Evolutionary conservation across 2,329 filamentous ascomycete genomes (phyloP).

Genomic region (Dichotomopilus funicola): DNA sequence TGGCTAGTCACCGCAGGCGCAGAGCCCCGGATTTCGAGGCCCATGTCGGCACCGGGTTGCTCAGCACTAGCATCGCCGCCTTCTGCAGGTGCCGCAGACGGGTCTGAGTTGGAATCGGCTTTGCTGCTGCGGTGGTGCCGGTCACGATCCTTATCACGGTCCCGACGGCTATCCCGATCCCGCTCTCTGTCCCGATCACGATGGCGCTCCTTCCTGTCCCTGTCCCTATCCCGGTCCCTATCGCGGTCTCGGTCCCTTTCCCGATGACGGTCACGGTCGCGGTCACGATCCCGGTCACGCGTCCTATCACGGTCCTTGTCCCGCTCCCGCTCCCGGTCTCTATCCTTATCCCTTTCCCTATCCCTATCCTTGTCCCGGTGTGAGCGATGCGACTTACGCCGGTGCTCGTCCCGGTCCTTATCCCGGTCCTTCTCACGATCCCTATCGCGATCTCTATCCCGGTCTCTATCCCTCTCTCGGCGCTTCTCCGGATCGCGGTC

Average conservation of each 20-base stretch:
- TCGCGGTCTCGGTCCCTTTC: conserved; percentile 34
- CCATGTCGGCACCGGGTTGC: conserved; percentile 3
- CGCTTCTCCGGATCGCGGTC: conserved; percentile 37
- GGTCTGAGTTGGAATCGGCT: too few species aligned
- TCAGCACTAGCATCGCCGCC: too few species aligned
- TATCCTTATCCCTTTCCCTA: conserved; percentile 27
- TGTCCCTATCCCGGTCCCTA: conserved; percentile 33
- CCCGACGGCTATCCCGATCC: conserved; percentile 2
- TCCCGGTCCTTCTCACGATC: conserved; percentile 19
- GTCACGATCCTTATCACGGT: conserved; percentile 29
- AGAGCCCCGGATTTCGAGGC: conserved; percentile 35
- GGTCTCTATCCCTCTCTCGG: conserved; percentile 36
- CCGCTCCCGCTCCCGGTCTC: conserved; percentile 27
- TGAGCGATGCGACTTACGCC: conserved; percentile 27
- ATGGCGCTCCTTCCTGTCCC: conserved; percentile 27
- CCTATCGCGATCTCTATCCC: conserved; percentile 35
- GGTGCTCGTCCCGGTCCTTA: conserved; percentile 33
- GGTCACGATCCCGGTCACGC: conserved; percentile 38
- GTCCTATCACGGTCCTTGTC: conserved; percentile 34
- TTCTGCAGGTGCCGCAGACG: too few species aligned
- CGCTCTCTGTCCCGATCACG: conserved; percentile 13
- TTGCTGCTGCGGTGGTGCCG: conserved; percentile 33
- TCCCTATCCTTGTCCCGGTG: conserved; percentile 35
- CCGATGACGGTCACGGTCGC: conserved; percentile 26
- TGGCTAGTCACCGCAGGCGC: conserved; percentile 9